Evolutionary conservation across 2,329 filamentous ascomycete genomes (phyloP).

Genomic region (Leptosphaerulina australis): DNA sequence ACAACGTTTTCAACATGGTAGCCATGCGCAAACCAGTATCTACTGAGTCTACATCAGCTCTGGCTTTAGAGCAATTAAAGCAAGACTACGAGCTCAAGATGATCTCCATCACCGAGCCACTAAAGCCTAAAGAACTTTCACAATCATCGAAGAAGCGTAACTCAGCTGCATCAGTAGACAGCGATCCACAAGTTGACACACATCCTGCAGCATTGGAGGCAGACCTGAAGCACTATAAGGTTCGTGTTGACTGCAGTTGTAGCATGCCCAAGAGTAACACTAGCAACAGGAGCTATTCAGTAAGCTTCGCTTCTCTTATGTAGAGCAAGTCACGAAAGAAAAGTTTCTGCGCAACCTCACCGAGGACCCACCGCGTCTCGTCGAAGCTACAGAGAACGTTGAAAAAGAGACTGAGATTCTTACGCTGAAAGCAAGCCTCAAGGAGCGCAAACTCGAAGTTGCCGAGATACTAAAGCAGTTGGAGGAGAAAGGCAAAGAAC

Average conservation of each 20-base stretch:
- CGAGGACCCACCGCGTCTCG: slow-evolving; percentile 84
- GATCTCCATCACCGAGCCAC: slow-evolving; percentile 76
- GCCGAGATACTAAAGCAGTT: slow-evolving; percentile 73
- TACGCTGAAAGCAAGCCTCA: slow-evolving; percentile 74
- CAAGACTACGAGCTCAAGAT: slow-evolving; percentile 70
- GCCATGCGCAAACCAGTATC: slow-evolving; percentile 33
- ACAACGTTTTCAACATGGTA: slow-evolving; percentile 28
- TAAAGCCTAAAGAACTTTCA: slow-evolving; percentile 60
- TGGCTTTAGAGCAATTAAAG: slow-evolving; percentile 61
- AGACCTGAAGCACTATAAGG: slow-evolving; percentile 86
- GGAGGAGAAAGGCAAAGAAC: slow-evolving; percentile 66
- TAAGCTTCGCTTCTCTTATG: slow-evolving; percentile 94
- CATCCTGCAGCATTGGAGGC: slow-evolving; percentile 73
- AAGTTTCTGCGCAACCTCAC: slow-evolving; percentile 94
- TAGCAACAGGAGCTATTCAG: slow-evolving; percentile 80
- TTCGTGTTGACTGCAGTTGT: slow-evolving; percentile 29
- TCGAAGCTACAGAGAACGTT: slow-evolving; percentile 78
- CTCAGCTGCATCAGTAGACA: slow-evolving; percentile 70
- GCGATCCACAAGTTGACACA: slow-evolving; percentile 70
- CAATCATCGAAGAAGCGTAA: slow-evolving; percentile 49
- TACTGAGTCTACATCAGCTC: slow-evolving; percentile 28
- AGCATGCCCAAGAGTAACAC: slow-evolving; percentile 10
- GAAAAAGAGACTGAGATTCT: slow-evolving; percentile 62
- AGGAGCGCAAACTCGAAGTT: slow-evolving; percentile 80
- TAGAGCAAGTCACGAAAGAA: slow-evolving; percentile 98